A percentile compares a stretch with the other conserved stretches of the same genome.
These are phyloP conservation scores for Aspergillus japonicus DNA, from an alignment of 2,329 filamentous ascomycete genomes.

Conservation along the genomic window DNA sequence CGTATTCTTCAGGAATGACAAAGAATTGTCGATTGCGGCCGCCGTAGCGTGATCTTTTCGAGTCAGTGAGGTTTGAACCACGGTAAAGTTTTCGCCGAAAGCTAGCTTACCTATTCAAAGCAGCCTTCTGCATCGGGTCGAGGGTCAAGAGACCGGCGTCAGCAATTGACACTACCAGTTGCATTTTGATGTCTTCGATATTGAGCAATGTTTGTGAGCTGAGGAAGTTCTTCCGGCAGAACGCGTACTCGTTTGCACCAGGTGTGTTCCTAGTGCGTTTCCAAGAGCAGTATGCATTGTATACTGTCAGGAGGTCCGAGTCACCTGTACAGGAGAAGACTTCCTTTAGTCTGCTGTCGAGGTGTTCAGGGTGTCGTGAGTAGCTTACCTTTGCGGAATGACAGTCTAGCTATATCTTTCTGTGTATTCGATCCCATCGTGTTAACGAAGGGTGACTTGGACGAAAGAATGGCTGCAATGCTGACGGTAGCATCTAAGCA, in stretches of 20 bases:
- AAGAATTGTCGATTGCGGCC: constrained; percentile 74
- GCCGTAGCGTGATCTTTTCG: constrained; percentile 57
- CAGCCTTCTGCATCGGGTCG: constrained; percentile 68
- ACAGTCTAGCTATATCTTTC: constrained; percentile 73
- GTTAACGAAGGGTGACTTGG: constrained; percentile 88
- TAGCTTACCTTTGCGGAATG: constrained; percentile 66
- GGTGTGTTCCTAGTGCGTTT: constrained; percentile 73
- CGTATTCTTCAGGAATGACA: constrained; percentile 71
- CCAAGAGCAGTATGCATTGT: constrained; percentile 92
- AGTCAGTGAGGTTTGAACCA: constrained; percentile 7
- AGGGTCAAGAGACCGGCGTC: constrained; percentile 82
- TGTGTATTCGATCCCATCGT: constrained; percentile 81
- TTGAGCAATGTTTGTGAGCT: constrained; percentile 83
- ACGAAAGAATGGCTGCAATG: constrained; percentile 87
- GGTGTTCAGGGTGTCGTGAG: not conserved
- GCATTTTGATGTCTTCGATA: constrained; percentile 93
- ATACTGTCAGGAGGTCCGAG: constrained; percentile 87
- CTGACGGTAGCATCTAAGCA: constrained; percentile 91
- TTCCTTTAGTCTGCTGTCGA: not conserved
- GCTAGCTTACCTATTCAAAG: constrained; percentile 59
- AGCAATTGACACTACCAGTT: constrained; percentile 78
- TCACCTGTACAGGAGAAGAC: constrained; percentile 54
- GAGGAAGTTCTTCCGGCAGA: constrained; percentile 92
- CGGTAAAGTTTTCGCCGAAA: not conserved
- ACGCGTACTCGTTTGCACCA: constrained; percentile 74